phyloP scores from a whole-genome alignment of 2,329 filamentous ascomycete genomes.

The Penicillium sp. region DNA sequence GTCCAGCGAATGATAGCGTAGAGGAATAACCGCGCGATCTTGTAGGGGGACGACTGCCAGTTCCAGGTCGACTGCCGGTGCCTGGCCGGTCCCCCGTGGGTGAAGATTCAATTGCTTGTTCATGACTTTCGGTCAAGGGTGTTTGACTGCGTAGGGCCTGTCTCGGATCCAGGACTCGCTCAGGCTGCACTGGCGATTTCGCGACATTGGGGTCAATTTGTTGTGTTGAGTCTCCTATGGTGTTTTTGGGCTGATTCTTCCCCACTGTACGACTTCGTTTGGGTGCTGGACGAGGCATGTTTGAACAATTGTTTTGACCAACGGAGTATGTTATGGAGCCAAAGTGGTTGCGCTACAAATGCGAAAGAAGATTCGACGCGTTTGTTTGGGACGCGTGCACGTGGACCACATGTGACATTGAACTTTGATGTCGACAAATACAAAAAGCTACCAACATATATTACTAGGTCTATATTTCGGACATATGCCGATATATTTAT shows the following conservation, averaged over 20 bases:
- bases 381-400: conserved; percentile 19
- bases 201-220: conserved; percentile 9
- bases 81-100: conserved; percentile 31
- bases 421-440: not conserved
- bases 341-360: not conserved
- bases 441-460: not conserved
- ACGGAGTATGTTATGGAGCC: not conserved
- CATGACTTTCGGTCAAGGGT: conserved; percentile 30
- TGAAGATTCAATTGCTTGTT: conserved; percentile 37
- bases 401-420: conserved; percentile 11
- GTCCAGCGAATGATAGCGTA: conserved; percentile 37
- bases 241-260: conserved; percentile 8
- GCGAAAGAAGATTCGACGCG: conserved; percentile 6
- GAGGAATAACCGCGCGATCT: conserved; percentile 41
- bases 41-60: conserved; percentile 36
- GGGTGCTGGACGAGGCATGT: conserved; percentile 24
- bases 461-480: not conserved
- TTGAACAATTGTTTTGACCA: not conserved
- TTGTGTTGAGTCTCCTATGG: conserved; percentile 1
- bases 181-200: conserved; percentile 13
- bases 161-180: conserved; percentile 18
- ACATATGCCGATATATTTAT: not conserved
- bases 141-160: conserved; percentile 30
- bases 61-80: conserved; percentile 35
- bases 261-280: conserved; percentile 20